Evolutionary conservation across 75 land plant genomes (phyloP).

Genomic region (Azolla pinnata): DNA sequence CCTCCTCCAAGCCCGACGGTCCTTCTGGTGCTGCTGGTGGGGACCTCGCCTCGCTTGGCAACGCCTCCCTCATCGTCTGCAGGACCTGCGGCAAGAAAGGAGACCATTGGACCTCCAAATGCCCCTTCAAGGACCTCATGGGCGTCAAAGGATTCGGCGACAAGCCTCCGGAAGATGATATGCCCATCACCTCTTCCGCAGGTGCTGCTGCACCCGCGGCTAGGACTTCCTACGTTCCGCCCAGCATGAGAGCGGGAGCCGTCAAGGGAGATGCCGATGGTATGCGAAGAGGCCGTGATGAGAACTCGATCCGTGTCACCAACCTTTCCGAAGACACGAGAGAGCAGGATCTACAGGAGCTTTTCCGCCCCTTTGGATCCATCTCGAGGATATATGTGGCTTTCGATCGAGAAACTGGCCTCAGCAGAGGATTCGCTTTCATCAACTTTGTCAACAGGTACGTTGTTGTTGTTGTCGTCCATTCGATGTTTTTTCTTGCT

Average conservation of each 20-base stretch:
- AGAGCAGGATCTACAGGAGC: slow-evolving; percentile 68
- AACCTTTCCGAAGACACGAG: slow-evolving; percentile 74
- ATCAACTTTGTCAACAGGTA: slow-evolving; percentile 67
- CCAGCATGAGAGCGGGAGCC: slow-evolving; percentile 53
- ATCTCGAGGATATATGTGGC: slow-evolving; percentile 71
- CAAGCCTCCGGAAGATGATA: slow-evolving; percentile 32
- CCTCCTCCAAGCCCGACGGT: slow-evolving; percentile 28
- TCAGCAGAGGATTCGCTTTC: slow-evolving; percentile 75
- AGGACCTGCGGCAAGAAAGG: slow-evolving; percentile 79
- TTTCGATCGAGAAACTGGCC: slow-evolving; percentile 57
- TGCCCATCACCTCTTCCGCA: slow-evolving; percentile 13
- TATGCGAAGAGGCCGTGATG: slow-evolving; percentile 65
- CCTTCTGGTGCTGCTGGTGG: slow-evolving; percentile 15
- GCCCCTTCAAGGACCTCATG: slow-evolving; percentile 70
- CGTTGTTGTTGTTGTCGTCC: background rate
- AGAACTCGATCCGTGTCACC: slow-evolving; percentile 70
- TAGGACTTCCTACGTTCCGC: slow-evolving; percentile 54
- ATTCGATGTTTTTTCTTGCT: background rate
- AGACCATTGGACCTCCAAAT: slow-evolving; percentile 79
- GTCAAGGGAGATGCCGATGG: slow-evolving; percentile 30
- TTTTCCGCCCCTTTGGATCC: slow-evolving; percentile 57
- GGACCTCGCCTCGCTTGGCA: slow-evolving; percentile 37
- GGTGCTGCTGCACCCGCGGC: slow-evolving; percentile 20
- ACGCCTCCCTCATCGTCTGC: slow-evolving; percentile 70
- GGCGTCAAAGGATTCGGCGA: slow-evolving; percentile 29